Evolutionary conservation across 768 basidiomycete species (phyloP).

Genomic region (Lepiota brunneoincarnata): DNA sequence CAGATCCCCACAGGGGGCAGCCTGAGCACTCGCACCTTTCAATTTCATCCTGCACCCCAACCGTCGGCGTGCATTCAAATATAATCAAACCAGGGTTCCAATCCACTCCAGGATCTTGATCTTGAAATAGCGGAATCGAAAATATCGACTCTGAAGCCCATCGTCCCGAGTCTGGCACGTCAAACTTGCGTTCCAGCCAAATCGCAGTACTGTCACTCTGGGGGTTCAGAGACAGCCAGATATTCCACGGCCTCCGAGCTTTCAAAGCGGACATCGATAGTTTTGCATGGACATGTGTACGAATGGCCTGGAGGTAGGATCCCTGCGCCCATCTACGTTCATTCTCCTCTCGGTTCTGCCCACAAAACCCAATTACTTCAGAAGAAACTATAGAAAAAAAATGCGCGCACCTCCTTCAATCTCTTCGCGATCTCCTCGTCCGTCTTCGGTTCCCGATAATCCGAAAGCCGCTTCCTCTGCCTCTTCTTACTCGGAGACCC

Average conservation of each 20-base stretch:
- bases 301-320: constrained; percentile 57
- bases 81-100: constrained; percentile 65
- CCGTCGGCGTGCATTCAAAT: constrained; percentile 73
- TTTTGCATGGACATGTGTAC: constrained; percentile 33
- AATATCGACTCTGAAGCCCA: constrained; percentile 63
- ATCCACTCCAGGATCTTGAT: constrained; percentile 15
- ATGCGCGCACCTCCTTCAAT: constrained; percentile 59
- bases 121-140: constrained; percentile 48
- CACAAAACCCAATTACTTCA: constrained; percentile 13
- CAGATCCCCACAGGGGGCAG: not conserved
- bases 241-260: constrained; percentile 44
- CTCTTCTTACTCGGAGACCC: constrained; percentile 36
- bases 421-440: constrained; percentile 65
- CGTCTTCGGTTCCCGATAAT: constrained; percentile 50
- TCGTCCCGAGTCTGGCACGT: constrained; percentile 58
- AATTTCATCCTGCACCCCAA: constrained; percentile 59
- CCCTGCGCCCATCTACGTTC: constrained; percentile 72
- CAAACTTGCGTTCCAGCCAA: constrained; percentile 77
- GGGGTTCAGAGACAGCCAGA: constrained; percentile 76
- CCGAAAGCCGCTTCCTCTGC: constrained; percentile 35
- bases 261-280: constrained; percentile 12
- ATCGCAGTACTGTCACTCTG: constrained; percentile 75
- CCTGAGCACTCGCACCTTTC: constrained; percentile 49
- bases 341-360: constrained; percentile 70
- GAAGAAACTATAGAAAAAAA: constrained; percentile 15